A percentile compares a stretch with the other conserved stretches of the same genome.
Evolutionary conservation across 768 basidiomycete species (phyloP).

Genomic region (Cystobasidium tubakii): DNA sequence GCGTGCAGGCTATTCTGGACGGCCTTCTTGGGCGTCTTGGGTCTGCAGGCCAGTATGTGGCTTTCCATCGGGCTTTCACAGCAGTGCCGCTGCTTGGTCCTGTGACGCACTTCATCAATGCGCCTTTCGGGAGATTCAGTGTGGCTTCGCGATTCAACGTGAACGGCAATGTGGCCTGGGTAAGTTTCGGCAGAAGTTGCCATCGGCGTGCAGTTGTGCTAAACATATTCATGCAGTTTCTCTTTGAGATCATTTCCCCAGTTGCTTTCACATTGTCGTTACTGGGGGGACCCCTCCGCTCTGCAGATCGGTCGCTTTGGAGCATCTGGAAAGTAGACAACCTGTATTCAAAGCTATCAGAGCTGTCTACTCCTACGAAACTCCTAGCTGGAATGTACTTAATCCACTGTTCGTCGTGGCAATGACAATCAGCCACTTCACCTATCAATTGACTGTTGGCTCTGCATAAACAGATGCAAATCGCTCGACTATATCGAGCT

Average conservation of each 20-base stretch:
- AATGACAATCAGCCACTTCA: not conserved
- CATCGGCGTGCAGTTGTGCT: not conserved
- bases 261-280: slow-evolving; percentile 14
- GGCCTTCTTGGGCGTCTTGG: not conserved
- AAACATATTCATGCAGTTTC: slow-evolving; percentile 15
- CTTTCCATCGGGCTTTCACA: slow-evolving; percentile 17
- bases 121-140: slow-evolving; percentile 36
- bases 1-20: not conserved
- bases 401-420: slow-evolving; percentile 19
- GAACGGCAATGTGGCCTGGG: slow-evolving; percentile 27
- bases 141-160: slow-evolving; percentile 24
- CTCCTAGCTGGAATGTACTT: slow-evolving; percentile 23
- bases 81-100: not conserved
- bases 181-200: not conserved
- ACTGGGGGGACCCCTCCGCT: slow-evolving; percentile 4
- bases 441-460: slow-evolving; percentile 55
- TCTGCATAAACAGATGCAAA: slow-evolving; percentile 55
- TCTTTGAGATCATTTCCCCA: slow-evolving; percentile 25
- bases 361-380: slow-evolving; percentile 29
- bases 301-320: slow-evolving; percentile 22
- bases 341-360: not conserved
- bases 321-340: not conserved
- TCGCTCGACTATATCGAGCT: slow-evolving; percentile 70
- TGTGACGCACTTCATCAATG: slow-evolving; percentile 21
- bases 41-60: slow-evolving; percentile 28